phyloP scores from a whole-genome alignment of 805 yeast genomes.

The Ogataea parapolymorpha region DNA sequence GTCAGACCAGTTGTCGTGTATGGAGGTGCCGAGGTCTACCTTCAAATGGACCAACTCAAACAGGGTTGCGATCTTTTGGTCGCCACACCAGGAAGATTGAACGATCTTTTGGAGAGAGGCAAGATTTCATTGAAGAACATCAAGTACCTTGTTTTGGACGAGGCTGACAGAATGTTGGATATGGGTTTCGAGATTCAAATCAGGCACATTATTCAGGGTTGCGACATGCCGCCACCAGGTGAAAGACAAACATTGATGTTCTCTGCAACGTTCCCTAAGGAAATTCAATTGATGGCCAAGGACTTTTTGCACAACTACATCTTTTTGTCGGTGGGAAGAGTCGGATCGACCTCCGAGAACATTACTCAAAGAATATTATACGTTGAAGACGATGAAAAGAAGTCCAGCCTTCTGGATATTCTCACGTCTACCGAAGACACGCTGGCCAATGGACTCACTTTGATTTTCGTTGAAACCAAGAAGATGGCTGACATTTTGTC shows the following conservation, averaged over 20 bases:
- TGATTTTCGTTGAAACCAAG: constrained; percentile 96
- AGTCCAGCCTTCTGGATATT: constrained; percentile 84
- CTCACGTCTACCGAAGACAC: constrained; percentile 67
- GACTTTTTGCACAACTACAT: constrained; percentile 95
- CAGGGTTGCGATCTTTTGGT: constrained; percentile 95
- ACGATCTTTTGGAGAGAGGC: constrained; percentile 94
- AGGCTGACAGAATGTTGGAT: constrained; percentile 99
- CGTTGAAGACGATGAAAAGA: constrained; percentile 93
- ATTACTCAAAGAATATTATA: constrained; percentile 90
- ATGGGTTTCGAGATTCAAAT: constrained; percentile 99
- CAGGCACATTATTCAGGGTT: constrained; percentile 94
- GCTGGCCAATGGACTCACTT: constrained; percentile 65
- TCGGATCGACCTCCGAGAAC: constrained; percentile 98
- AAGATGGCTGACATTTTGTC: constrained; percentile 97
- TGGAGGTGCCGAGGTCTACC: constrained; percentile 95
- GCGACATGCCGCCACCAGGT: constrained; percentile 92
- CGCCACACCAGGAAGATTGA: constrained; percentile 99
- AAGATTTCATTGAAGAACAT: constrained; percentile 83
- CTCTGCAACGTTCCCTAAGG: constrained; percentile 98
- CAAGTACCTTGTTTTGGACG: constrained; percentile 92
- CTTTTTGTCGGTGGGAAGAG: constrained; percentile 97
- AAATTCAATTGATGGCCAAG: constrained; percentile 94
- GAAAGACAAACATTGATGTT: constrained; percentile 97
- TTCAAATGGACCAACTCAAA: constrained; percentile 83
- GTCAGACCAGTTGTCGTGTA: constrained; percentile 93